These are phyloP conservation scores for Candida andamanensis DNA, from an alignment of 805 yeast genomes.

Conservation along the genomic window DNA sequence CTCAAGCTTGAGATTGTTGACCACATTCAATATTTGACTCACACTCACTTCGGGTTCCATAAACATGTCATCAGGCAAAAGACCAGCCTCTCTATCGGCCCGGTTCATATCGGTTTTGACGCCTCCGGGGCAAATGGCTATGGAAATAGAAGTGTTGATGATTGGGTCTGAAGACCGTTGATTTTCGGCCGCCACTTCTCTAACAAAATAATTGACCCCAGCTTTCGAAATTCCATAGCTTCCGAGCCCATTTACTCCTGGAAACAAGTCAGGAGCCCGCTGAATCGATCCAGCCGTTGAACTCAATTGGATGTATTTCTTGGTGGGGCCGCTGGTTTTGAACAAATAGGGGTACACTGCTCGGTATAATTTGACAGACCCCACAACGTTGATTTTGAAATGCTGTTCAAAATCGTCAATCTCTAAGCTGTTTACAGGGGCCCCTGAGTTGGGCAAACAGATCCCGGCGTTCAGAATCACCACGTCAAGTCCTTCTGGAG, in stretches of 20 bases:
- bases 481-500: conserved; percentile 16
- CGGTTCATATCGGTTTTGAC: conserved; percentile 30
- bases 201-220: conserved; percentile 26
- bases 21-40: background rate
- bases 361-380: conserved; percentile 15
- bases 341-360: conserved; percentile 22
- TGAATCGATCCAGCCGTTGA: conserved; percentile 16
- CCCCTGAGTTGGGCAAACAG: background rate
- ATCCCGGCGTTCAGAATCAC: conserved; percentile 9
- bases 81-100: too few relatives aligned
- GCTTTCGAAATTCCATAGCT: conserved; percentile 36
- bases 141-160: conserved; percentile 13
- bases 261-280: conserved; percentile 14
- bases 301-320: conserved; percentile 22
- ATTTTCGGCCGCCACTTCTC: conserved; percentile 15
- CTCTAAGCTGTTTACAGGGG: conserved; percentile 1
- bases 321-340: conserved; percentile 12
- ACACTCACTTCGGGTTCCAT: background rate
- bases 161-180: conserved; percentile 14
- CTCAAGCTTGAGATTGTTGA: background rate
- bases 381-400: conserved; percentile 6
- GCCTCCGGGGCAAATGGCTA: conserved; percentile 27
- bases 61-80: too few relatives aligned
- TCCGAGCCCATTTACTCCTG: conserved; percentile 7
- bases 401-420: conserved; percentile 3